Conservation (phyloP, 148 eudicot genomes). For the Diospyros lotus region DNA sequence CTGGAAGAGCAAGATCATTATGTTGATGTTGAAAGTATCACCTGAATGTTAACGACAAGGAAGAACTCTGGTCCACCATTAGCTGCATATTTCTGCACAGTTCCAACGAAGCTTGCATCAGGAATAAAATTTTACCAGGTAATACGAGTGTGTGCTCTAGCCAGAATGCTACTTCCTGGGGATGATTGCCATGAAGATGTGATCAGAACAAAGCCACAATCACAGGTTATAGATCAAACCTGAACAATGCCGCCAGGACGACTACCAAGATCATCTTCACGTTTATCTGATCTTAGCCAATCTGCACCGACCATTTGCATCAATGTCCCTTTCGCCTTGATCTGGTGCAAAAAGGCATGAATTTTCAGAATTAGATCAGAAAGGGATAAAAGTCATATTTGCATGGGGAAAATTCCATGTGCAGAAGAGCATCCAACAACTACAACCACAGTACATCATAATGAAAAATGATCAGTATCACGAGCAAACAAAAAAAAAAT, state of each 20-base stretch:
- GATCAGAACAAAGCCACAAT: neutral
- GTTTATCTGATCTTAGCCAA: slow-evolving; percentile 60
- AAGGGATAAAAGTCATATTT: neutral
- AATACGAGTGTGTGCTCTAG: neutral
- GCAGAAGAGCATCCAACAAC: neutral
- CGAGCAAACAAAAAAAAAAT: too few relatives aligned
- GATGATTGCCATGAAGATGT: neutral
- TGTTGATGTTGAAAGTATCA: slow-evolving; percentile 6
- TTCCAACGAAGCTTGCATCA: slow-evolving; percentile 7
- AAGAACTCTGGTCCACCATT: slow-evolving; percentile 71
- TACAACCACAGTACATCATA: neutral
- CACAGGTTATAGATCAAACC: slow-evolving; percentile 23
- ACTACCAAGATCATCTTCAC: slow-evolving; percentile 60
- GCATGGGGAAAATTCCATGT: neutral
- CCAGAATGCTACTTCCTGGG: too few relatives aligned
- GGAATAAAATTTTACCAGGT: neutral
- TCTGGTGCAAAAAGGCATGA: slow-evolving; percentile 21
- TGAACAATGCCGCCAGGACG: slow-evolving; percentile 60
- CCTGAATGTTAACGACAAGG: slow-evolving; percentile 66
- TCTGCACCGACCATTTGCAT: slow-evolving; percentile 59
- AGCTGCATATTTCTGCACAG: slow-evolving; percentile 56
- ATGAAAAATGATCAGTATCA: neutral
- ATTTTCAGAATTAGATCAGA: neutral
- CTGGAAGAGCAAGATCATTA: neutral
- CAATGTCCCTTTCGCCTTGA: slow-evolving; percentile 47